Percentiles rank a stretch among this genome's conserved stretches.
These are phyloP conservation scores for Exophiala mesophila DNA, from an alignment of 2,329 filamentous ascomycete species.

Conservation along the genomic window DNA sequence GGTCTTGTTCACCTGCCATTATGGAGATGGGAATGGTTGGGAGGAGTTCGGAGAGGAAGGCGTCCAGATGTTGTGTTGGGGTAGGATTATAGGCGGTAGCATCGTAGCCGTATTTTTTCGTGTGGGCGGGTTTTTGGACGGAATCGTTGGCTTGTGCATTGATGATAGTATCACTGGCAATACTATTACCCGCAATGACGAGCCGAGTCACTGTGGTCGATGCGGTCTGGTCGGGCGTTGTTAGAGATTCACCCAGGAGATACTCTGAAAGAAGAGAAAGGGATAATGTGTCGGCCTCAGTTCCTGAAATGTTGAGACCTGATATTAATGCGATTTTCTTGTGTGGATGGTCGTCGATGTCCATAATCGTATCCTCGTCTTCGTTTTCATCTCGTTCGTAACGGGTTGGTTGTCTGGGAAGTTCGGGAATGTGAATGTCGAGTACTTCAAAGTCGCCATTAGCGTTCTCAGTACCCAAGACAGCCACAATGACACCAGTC, in stretches of 20 bases:
- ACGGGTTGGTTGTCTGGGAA: slow-evolving; percentile 73
- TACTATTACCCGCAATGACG: slow-evolving; percentile 85
- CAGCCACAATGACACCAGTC: slow-evolving; percentile 90
- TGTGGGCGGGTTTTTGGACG: slow-evolving; percentile 47
- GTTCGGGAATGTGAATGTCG: slow-evolving; percentile 80
- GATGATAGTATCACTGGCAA: slow-evolving; percentile 17
- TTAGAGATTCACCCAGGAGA: slow-evolving; percentile 74
- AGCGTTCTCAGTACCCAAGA: slow-evolving; percentile 86
- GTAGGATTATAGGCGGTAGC: slow-evolving; percentile 78
- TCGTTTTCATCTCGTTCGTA: slow-evolving; percentile 63
- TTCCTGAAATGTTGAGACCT: slow-evolving; percentile 76
- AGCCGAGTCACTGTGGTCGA: slow-evolving; percentile 71
- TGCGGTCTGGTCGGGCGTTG: slow-evolving; percentile 54
- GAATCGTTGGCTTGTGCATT: slow-evolving; percentile 33
- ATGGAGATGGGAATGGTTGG: slow-evolving; percentile 85
- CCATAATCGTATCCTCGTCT: slow-evolving; percentile 34
- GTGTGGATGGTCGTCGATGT: slow-evolving; percentile 18
- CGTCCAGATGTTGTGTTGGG: slow-evolving; percentile 78
- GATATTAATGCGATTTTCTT: slow-evolving; percentile 84
- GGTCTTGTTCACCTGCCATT: slow-evolving; percentile 77
- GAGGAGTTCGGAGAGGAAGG: slow-evolving; percentile 73
- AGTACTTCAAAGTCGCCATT: slow-evolving; percentile 91
- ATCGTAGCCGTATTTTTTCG: slow-evolving; percentile 93
- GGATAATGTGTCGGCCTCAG: slow-evolving; percentile 67
- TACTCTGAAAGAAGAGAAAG: slow-evolving; percentile 79